These are phyloP conservation scores for Penicillium sp. DNA, from an alignment of 2,329 filamentous ascomycete species.

Conservation along the genomic window DNA sequence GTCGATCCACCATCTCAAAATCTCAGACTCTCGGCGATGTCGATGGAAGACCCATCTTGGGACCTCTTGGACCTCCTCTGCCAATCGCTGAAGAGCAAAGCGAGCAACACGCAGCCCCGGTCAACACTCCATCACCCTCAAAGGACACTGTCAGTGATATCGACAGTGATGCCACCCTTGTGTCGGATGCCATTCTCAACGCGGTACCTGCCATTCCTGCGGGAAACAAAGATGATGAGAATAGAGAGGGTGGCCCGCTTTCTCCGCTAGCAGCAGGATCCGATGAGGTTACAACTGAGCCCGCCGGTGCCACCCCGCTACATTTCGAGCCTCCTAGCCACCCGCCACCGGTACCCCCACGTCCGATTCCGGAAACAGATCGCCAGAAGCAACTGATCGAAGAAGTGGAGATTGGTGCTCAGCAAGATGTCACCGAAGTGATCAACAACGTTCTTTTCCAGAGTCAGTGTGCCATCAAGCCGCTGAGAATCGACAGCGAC, in stretches of 20 bases:
- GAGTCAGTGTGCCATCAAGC: conserved; percentile 82
- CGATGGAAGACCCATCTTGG: conserved; percentile 49
- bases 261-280: conserved; percentile 12
- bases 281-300: conserved; percentile 10
- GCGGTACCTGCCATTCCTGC: conserved; percentile 22
- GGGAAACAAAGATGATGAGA: conserved; percentile 48
- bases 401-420: conserved; percentile 64
- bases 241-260: conserved; percentile 40
- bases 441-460: conserved; percentile 91
- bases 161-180: conserved; percentile 43
- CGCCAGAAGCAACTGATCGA: conserved; percentile 47
- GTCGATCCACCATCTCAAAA: conserved; percentile 49
- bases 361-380: conserved; percentile 46
- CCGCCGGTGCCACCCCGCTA: conserved; percentile 8
- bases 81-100: conserved; percentile 26
- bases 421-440: conserved; percentile 96
- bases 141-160: conserved; percentile 35
- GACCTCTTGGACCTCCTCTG: conserved; percentile 49
- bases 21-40: conserved; percentile 47
- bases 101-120: conserved; percentile 6
- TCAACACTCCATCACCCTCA: conserved; percentile 23
- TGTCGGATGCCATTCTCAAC: conserved; percentile 33
- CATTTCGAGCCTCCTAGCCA: conserved; percentile 46
- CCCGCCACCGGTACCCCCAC: conserved; percentile 64
- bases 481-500: conserved; percentile 65